Evolutionary conservation across 139 green algal genomes (phyloP).

Genomic region (Chlorella sp.): DNA sequence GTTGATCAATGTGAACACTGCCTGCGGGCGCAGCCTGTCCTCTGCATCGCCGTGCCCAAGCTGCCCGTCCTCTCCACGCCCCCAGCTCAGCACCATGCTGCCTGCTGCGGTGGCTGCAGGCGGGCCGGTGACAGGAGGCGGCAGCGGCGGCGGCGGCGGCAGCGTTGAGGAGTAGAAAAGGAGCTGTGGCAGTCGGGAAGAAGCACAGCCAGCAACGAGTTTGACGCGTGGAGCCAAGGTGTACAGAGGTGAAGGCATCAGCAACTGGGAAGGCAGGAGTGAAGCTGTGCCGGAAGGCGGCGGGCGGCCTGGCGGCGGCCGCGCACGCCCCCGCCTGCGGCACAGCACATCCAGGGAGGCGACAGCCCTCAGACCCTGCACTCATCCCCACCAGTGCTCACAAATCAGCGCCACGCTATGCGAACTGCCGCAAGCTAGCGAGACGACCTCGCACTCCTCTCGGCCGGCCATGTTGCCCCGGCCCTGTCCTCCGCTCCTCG

Average conservation of each 20-base stretch:
- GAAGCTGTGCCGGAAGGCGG: not conserved
- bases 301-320: too few relatives aligned
- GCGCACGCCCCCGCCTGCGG: not conserved
- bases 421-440: slow-evolving; percentile 22
- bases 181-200: not conserved
- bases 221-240: too few relatives aligned
- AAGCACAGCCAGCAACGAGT: too few relatives aligned
- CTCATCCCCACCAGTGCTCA: not conserved
- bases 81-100: slow-evolving; percentile 71
- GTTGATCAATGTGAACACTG: slow-evolving; percentile 59
- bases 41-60: slow-evolving; percentile 75
- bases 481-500: too few relatives aligned
- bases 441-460: not conserved
- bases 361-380: not conserved
- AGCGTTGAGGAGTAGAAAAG: not conserved
- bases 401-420: slow-evolving; percentile 35
- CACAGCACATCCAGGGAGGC: not conserved
- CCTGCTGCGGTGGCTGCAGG: slow-evolving; percentile 20
- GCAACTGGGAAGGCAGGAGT: not conserved
- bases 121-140: not conserved
- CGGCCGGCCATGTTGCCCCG: too few relatives aligned
- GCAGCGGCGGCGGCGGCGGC: not conserved
- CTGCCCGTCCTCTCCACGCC: slow-evolving; percentile 88
- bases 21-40: slow-evolving; percentile 57
- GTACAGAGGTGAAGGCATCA: not conserved